Evolutionary conservation across 805 yeast species (phyloP).

Genomic region (Wickerhamomyces hampshirensis): DNA sequence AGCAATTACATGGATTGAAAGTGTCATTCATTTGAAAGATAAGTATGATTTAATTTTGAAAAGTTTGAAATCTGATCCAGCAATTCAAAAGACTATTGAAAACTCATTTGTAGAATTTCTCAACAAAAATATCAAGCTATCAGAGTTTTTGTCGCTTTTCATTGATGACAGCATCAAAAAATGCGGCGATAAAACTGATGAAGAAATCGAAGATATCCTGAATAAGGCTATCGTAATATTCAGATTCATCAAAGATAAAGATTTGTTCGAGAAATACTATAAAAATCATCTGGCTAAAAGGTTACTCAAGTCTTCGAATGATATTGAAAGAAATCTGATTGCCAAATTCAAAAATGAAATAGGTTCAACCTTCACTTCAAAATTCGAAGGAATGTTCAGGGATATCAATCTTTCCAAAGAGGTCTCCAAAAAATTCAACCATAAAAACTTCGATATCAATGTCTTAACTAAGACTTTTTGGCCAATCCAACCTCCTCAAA

Average conservation of each 20-base stretch:
- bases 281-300: slow-evolving; percentile 85
- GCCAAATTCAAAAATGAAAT: slow-evolving; percentile 66
- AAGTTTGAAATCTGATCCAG: slow-evolving; percentile 40
- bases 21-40: slow-evolving; percentile 45
- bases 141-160: slow-evolving; percentile 54
- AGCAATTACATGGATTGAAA: slow-evolving; percentile 67
- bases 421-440: slow-evolving; percentile 36
- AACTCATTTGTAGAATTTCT: slow-evolving; percentile 59
- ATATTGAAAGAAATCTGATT: slow-evolving; percentile 66
- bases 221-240: slow-evolving; percentile 57
- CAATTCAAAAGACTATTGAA: slow-evolving; percentile 50
- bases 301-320: slow-evolving; percentile 49
- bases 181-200: slow-evolving; percentile 41
- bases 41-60: slow-evolving; percentile 46
- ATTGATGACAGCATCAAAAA: slow-evolving; percentile 55
- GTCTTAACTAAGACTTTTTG: slow-evolving; percentile 60
- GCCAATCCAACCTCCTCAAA: slow-evolving; percentile 48
- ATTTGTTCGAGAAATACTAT: slow-evolving; percentile 77
- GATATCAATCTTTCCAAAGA: slow-evolving; percentile 64
- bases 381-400: slow-evolving; percentile 80
- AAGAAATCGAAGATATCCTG: slow-evolving; percentile 41
- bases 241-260: slow-evolving; percentile 72
- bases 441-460: slow-evolving; percentile 40
- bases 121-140: slow-evolving; percentile 41
- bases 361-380: slow-evolving; percentile 74